phyloP scores from a whole-genome alignment of 2,329 filamentous ascomycete genomes.

The Sordariomycetes sp. region DNA sequence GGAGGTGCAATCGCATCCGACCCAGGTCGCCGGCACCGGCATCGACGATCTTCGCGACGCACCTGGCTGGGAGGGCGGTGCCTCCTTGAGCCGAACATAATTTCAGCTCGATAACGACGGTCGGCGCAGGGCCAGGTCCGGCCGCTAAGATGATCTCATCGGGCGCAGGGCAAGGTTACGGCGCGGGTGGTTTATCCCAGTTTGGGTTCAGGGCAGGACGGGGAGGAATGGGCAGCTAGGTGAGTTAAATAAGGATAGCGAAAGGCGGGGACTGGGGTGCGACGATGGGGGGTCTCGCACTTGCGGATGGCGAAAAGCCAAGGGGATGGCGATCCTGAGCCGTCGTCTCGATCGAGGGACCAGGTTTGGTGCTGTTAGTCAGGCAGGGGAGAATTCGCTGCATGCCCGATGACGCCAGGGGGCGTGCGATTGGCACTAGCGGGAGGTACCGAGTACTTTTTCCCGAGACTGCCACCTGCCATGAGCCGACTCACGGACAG shows the following conservation, averaged over 20 bases:
- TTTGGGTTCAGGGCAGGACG: neutral
- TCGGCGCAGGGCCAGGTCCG: conserved; percentile 1
- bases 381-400: neutral
- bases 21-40: neutral
- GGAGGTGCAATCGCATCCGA: neutral
- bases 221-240: neutral
- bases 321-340: neutral
- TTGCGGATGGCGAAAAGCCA: neutral
- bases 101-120: neutral
- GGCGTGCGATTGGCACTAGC: neutral
- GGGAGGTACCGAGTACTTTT: neutral
- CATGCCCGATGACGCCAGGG: neutral
- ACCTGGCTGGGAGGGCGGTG: conserved; percentile 3
- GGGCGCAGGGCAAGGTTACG: neutral
- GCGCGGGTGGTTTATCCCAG: neutral
- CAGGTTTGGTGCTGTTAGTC: neutral
- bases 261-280: neutral
- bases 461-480: neutral
- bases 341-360: neutral
- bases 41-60: neutral
- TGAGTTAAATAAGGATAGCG: neutral
- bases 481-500: neutral
- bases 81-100: conserved; percentile 2
- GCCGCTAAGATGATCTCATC: neutral
- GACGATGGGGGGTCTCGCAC: neutral